Base-by-base conservation (phyloP, 768 basidiomycete genomes). In the Boletus huronensis region DNA sequence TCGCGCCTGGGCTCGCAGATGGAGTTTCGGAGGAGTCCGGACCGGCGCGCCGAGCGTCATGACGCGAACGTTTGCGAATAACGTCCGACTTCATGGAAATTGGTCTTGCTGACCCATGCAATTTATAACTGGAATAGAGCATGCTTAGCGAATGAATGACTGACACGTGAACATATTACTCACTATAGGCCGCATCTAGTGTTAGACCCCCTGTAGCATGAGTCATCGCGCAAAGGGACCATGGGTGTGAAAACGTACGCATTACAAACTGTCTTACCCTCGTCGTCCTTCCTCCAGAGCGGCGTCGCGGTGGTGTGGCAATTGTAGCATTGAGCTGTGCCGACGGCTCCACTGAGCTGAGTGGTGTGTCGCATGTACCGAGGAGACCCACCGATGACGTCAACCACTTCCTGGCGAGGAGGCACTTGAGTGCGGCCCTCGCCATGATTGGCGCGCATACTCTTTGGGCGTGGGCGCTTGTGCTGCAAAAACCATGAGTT, bases 1-100 rank as follows among this genome's bases (percentile, higher is more conserved):
- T 87, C 26, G 82, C 82, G 16, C 84, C 87, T 0, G 88, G 88
- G 63, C 84, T 87, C 4, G 82, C 86, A 6, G 90, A 89, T 0
- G 86, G 85, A 0, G 87, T 88, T 55, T 89, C 87, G 45, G 84
- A 79, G 21, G 75, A 68, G 40, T 74, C 77, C 57, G 73, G 74
- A 16, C 79, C 79, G 50, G 74, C 61, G 19, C 86, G 81, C 34
- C 88, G 82, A 21, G 87, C 85, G 55, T 92, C 89, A 60, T 91
- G 89, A 1, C 90, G 77, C 2, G 90, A 89, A 38, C 91, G 85
- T 66, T 93, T 93, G 57, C 90, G 87, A 60, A 93, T 90, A 34
- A 92, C 84, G 58, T 93, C 91, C 5, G 89, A 91, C 68, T 93
- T 93, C 90, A 93, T 93, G 8, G 88, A 90, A 57, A 92, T 90